A percentile compares a stretch with the other conserved stretches of the same genome.
These are phyloP conservation scores for Colletotrichum zoysiae DNA, from an alignment of 2,329 filamentous ascomycete species.

Conservation along the genomic window DNA sequence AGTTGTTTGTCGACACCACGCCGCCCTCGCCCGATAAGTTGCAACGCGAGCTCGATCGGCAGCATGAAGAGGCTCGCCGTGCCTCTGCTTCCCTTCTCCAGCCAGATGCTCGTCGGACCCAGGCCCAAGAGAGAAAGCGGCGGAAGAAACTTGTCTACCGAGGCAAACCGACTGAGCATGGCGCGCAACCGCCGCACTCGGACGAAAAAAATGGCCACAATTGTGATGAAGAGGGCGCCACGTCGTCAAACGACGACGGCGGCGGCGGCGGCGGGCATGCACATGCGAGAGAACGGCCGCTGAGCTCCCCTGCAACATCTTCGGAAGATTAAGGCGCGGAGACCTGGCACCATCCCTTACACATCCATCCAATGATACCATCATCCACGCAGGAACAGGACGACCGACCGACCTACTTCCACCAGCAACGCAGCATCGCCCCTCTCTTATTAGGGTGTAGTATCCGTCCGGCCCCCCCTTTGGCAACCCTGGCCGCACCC, in stretches of 20 bases:
- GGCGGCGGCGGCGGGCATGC: neutral
- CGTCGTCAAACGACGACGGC: neutral
- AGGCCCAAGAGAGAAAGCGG: conserved; percentile 20
- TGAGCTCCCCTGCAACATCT: conserved; percentile 2
- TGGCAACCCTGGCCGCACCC: conserved; percentile 14
- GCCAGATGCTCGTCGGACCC: neutral
- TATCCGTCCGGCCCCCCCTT: conserved; percentile 6
- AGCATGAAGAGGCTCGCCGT: conserved; percentile 21
- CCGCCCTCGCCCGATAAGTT: conserved; percentile 34
- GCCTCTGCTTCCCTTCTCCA: neutral
- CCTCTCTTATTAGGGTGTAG: conserved; percentile 36
- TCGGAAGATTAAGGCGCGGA: conserved; percentile 15
- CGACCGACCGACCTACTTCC: conserved; percentile 16
- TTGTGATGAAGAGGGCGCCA: neutral
- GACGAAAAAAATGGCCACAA: neutral
- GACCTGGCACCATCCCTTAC: neutral
- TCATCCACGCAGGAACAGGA: conserved; percentile 32
- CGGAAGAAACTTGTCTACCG: conserved; percentile 20
- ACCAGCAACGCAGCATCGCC: conserved; percentile 40
- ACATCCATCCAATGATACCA: conserved; percentile 26
- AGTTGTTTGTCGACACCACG: conserved; percentile 27
- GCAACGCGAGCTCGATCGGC: conserved; percentile 34
- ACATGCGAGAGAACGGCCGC: neutral
- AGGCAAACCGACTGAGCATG: conserved; percentile 13
- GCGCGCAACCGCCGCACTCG: neutral